Evolutionary conservation across 2,329 filamentous ascomycete genomes (phyloP).

Genomic region (Nigrospora osmanthi): DNA sequence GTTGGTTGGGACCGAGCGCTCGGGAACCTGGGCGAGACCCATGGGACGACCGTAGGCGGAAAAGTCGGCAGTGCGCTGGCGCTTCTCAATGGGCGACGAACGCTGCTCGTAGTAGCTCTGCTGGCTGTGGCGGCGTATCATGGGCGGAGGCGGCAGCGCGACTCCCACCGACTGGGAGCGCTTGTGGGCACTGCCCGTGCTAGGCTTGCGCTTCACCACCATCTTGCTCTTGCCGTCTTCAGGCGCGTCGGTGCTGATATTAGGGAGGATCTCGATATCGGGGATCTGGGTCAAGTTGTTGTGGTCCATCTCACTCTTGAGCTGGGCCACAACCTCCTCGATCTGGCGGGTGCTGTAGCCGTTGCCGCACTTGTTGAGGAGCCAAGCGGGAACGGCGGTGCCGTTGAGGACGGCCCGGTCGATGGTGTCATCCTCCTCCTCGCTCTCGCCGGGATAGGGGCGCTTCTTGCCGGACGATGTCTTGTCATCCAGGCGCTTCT

Average conservation of each 20-base stretch:
- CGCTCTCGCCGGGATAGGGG: constrained; percentile 19
- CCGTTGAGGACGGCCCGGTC: constrained; percentile 23
- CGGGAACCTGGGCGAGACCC: constrained; percentile 4
- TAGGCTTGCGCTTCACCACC: constrained; percentile 16
- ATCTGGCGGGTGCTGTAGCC: constrained; percentile 41
- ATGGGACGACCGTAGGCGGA: constrained; percentile 7
- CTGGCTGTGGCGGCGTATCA: constrained; percentile 18
- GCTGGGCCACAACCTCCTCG: constrained; percentile 34
- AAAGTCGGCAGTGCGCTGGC: constrained; percentile 15
- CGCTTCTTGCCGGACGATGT: constrained; percentile 22
- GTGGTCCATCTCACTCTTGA: constrained; percentile 35
- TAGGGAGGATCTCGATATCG: constrained; percentile 52
- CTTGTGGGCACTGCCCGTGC: constrained; percentile 14
- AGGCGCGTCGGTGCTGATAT: constrained; percentile 33
- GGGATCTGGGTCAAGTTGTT: constrained; percentile 38
- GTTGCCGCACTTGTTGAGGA: constrained; percentile 34
- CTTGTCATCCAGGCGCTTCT: constrained; percentile 43
- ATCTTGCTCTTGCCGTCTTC: constrained; percentile 18
- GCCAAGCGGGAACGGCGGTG: constrained; percentile 40
- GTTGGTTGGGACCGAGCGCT: constrained; percentile 8
- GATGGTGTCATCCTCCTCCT: constrained; percentile 20
- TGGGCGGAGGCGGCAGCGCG: constrained; percentile 11
- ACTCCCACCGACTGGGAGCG: constrained; percentile 27
- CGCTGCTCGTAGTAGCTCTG: constrained; percentile 8
- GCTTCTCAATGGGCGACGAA: constrained; percentile 17